A percentile compares a stretch with the other conserved stretches of the same genome.
phyloP scores from a whole-genome alignment of 495 filamentous ascomycete genomes.

The Aspergillus nidulans region DNA sequence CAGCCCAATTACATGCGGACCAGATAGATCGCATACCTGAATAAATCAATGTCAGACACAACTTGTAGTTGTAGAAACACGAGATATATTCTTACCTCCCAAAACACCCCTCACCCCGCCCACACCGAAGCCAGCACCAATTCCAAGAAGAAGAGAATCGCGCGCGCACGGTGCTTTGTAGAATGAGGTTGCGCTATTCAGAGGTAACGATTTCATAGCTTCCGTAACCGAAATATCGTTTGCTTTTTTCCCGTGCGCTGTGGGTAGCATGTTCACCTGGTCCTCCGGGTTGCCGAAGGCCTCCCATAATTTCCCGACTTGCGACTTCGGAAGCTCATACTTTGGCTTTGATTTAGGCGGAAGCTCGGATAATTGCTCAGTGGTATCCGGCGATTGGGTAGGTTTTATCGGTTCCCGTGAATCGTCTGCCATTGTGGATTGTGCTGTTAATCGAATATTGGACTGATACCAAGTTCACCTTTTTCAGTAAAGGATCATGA shows the following conservation, averaged over 20 bases:
- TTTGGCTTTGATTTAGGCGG: constrained; percentile 30
- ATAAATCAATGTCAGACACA: constrained; percentile 2
- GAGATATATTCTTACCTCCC: constrained; percentile 53
- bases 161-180: constrained; percentile 80
- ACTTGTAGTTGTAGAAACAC: not conserved
- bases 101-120: constrained; percentile 68
- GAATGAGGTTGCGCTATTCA: constrained; percentile 66
- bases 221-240: constrained; percentile 53
- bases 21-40: constrained; percentile 42
- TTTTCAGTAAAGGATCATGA: constrained; percentile 11
- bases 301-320: constrained; percentile 50
- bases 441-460: not conserved
- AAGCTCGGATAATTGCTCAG: constrained; percentile 19
- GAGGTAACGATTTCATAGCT: constrained; percentile 59
- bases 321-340: constrained; percentile 40
- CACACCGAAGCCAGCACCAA: constrained; percentile 68
- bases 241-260: constrained; percentile 41
- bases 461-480: not conserved
- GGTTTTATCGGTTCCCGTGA: constrained; percentile 34
- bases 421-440: constrained; percentile 52
- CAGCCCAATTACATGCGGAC: constrained; percentile 76
- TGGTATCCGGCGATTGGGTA: constrained; percentile 10
- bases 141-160: constrained; percentile 75
- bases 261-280: constrained; percentile 45
- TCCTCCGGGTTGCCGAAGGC: constrained; percentile 48